Percentiles rank a stretch among this genome's conserved stretches.
phyloP scores from a whole-genome alignment of 352 stramenopile species.

The Phytophthora macrochlamydospora region DNA sequence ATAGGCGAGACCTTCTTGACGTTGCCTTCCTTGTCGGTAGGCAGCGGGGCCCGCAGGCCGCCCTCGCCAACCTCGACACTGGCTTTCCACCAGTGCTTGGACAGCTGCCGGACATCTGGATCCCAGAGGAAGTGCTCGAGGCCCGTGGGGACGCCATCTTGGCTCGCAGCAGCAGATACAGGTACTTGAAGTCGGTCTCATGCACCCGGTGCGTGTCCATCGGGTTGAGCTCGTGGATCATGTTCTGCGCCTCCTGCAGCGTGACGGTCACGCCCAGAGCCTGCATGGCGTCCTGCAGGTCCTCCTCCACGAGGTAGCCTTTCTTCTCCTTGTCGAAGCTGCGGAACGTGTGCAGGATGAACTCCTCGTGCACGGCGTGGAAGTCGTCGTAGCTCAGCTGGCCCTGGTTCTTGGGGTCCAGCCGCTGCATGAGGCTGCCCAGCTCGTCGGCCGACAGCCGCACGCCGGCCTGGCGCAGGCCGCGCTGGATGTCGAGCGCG shows the following conservation, averaged over 20 bases:
- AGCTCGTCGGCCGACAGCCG: constrained; percentile 67
- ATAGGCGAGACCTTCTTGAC: constrained; percentile 71
- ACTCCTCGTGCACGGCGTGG: constrained; percentile 71
- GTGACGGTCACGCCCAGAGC: constrained; percentile 72
- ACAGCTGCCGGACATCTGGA: constrained; percentile 80
- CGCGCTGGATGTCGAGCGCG: constrained; percentile 77
- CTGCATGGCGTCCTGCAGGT: constrained; percentile 69
- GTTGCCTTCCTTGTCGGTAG: constrained; percentile 44
- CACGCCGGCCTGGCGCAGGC: constrained; percentile 63
- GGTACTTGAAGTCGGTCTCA: constrained; percentile 82
- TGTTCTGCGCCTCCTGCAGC: constrained; percentile 71
- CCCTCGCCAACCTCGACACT: constrained; percentile 84
- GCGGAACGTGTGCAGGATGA: constrained; percentile 78
- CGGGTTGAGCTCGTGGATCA: constrained; percentile 80
- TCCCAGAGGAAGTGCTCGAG: constrained; percentile 85
- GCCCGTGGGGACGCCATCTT: constrained; percentile 73
- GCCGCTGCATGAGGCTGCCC: constrained; percentile 57
- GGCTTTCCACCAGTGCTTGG: constrained; percentile 88
- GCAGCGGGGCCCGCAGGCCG: constrained; percentile 65
- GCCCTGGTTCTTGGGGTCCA: constrained; percentile 79
- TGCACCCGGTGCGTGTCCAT: constrained; percentile 68
- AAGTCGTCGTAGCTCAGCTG: constrained; percentile 79
- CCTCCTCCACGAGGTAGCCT: constrained; percentile 70
- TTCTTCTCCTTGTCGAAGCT: constrained; percentile 72
- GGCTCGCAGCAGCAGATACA: constrained; percentile 80